These are phyloP conservation scores for Phytophthora megakarya DNA, from an alignment of 352 stramenopile genomes.

Conservation along the genomic window DNA sequence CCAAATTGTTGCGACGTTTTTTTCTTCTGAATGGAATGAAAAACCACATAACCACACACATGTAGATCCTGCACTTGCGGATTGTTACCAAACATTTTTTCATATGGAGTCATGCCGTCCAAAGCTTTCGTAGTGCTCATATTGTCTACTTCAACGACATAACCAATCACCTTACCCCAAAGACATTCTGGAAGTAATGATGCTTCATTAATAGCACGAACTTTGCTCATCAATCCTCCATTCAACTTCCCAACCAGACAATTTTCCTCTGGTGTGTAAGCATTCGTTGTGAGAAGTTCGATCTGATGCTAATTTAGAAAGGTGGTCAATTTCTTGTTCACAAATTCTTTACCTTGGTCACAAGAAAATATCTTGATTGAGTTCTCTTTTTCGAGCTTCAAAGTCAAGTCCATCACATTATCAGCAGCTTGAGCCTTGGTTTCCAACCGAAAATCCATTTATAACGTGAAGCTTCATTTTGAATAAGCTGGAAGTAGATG, in stretches of 20 bases:
- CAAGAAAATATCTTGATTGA: conserved; percentile 1
- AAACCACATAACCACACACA: background rate
- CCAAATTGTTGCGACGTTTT: background rate
- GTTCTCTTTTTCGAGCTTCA: conserved; percentile 1
- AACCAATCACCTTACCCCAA: conserved; percentile 1
- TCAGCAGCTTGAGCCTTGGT: background rate
- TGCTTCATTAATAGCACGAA: background rate
- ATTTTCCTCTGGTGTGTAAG: too few relatives aligned
- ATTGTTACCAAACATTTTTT: background rate
- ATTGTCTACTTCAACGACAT: conserved; percentile 4
- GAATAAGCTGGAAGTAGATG: background rate
- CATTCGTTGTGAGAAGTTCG: background rate
- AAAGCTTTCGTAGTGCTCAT: background rate
- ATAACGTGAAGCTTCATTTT: background rate
- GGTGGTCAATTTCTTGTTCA: background rate
- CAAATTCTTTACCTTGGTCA: conserved; percentile 3
- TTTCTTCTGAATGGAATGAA: background rate
- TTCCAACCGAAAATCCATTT: background rate
- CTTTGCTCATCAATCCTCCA: background rate
- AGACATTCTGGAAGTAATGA: background rate
- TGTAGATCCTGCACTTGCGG: background rate
- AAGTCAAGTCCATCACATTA: background rate
- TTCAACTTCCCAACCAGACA: conserved; percentile 10
- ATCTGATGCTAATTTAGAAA: background rate
- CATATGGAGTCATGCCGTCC: background rate